Base-by-base conservation (phyloP, 1,284 basidiomycete genomes). In the Athelia psychrophila region DNA sequence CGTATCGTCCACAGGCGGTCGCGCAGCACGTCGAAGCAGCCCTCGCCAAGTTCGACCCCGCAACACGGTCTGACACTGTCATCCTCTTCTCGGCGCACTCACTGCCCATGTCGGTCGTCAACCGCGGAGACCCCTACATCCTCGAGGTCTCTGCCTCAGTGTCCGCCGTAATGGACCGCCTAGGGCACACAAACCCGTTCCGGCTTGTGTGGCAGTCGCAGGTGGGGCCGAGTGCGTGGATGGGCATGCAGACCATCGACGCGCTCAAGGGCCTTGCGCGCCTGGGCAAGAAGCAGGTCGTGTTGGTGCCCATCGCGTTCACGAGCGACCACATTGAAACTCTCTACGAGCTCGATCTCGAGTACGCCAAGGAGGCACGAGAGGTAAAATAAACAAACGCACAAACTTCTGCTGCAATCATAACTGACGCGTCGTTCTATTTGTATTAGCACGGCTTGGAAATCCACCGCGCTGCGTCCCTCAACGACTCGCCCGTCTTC, bases 281-380 rank as follows among this genome's bases (percentile, higher is more conserved):
- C 57, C 77, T 92, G 44, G 95, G 94, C 18, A 83, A 84, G 68
- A 98, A 96, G 72, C 85, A 84, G 56, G 85, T 86, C n/a, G 80
- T 98, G 49, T 78, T 97, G 30, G 86, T 99, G 2, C 97, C 97
- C 1, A 95, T 99, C 56, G 96, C 97, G 18, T 99, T 99, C 73
- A 99, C 97, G 18, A 94, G 89, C 66, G 97, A 99, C 73, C 97
- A 99, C 71, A 98, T 99, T 65, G 97, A 99, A 76, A 99, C 97
- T 22, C 78, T 99, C 45, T 99, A 91, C 67, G 97, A 99, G 73
- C 80, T 99, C 47, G 97, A 99, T 71, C 71, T 95, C 51, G 97
- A 99, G 70, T 95, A 98, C 62, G 81, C 81, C 55, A 88, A 89
- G 71, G 96, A 99, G 70, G 96, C 91, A 6, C 81, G 83, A 64